phyloP scores from a whole-genome alignment of 2,329 filamentous ascomycete species.

The Aureobasidium sp. region DNA sequence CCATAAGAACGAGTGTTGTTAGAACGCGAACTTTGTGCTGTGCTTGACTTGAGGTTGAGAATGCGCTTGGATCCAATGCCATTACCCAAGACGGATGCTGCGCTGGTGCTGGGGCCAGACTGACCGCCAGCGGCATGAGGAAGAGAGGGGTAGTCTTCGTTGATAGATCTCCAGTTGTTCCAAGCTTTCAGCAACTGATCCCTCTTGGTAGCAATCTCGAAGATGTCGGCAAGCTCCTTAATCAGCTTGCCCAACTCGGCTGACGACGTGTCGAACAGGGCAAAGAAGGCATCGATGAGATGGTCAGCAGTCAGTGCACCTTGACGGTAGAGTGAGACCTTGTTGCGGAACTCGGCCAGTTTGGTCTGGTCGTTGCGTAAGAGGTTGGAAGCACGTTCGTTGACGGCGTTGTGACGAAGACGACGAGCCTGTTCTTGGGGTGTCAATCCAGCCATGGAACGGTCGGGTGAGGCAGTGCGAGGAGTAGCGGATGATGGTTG shows the following conservation, averaged over 20 bases:
- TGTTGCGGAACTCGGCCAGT: slow-evolving; percentile 65
- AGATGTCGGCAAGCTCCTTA: slow-evolving; percentile 86
- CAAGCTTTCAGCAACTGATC: slow-evolving; percentile 71
- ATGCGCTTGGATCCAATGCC: slow-evolving; percentile 55
- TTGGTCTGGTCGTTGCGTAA: slow-evolving; percentile 70
- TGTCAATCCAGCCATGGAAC: slow-evolving; percentile 40
- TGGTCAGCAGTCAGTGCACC: slow-evolving; percentile 62
- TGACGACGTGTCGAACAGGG: slow-evolving; percentile 72
- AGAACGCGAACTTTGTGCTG: slow-evolving; percentile 57
- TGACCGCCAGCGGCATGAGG: slow-evolving; percentile 60
- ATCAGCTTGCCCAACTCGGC: slow-evolving; percentile 79
- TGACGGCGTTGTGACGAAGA: slow-evolving; percentile 72
- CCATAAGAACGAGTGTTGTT: slow-evolving; percentile 45
- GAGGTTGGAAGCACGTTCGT: slow-evolving; percentile 75
- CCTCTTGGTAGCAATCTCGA: slow-evolving; percentile 71
- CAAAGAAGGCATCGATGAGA: slow-evolving; percentile 80
- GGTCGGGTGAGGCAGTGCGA: slow-evolving; percentile 25
- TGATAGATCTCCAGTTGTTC: slow-evolving; percentile 93
- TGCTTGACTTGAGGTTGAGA: slow-evolving; percentile 60
- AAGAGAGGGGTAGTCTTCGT: slow-evolving; percentile 87
- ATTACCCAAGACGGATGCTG: slow-evolving; percentile 36
- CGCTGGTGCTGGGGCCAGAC: slow-evolving; percentile 49
- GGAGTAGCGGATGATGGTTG: slow-evolving; percentile 28
- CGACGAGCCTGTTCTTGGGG: slow-evolving; percentile 75
- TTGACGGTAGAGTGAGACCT: slow-evolving; percentile 70